Evolutionary conservation across 805 yeast genomes (phyloP).

Genomic region (Candida insectorum): DNA sequence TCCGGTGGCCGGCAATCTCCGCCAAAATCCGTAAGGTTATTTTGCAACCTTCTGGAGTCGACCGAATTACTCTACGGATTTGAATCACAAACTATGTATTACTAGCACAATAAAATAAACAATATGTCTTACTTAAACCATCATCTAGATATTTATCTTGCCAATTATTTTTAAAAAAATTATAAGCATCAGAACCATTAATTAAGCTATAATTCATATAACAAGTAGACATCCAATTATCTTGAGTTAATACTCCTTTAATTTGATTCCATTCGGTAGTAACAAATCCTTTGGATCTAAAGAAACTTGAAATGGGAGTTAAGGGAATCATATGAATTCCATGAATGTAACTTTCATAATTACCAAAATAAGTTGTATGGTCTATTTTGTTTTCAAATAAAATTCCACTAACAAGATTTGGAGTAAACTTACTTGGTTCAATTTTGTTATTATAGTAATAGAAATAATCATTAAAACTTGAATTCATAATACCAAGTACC

Average conservation of each 20-base stretch:
- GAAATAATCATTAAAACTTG: constrained; percentile 57
- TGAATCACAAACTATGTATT: constrained; percentile 9
- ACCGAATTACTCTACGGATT: too few species aligned
- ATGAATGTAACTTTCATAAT: constrained; percentile 57
- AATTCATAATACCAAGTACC: constrained; percentile 52
- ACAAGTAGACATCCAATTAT: constrained; percentile 61
- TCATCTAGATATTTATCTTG: constrained; percentile 11
- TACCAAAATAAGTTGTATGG: constrained; percentile 70
- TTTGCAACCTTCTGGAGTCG: too few species aligned
- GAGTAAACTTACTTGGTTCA: constrained; percentile 49
- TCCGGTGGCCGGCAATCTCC: too few species aligned
- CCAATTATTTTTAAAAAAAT: constrained; percentile 14
- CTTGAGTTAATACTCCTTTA: constrained; percentile 26
- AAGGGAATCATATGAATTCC: constrained; percentile 79
- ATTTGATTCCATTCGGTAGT: constrained; percentile 39
- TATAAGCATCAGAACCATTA: constrained; percentile 15
- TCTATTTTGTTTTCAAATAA: constrained; percentile 69
- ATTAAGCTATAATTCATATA: constrained; percentile 17
- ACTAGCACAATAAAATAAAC: constrained; percentile 11
- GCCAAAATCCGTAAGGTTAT: too few species aligned
- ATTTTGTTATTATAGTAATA: constrained; percentile 42
- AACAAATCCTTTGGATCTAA: constrained; percentile 51
- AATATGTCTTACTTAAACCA: constrained; percentile 17
- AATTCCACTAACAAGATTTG: constrained; percentile 66
- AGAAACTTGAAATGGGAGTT: constrained; percentile 57